Conservation (phyloP, 306 rosid genomes). For the Pyrus betulifolia region DNA sequence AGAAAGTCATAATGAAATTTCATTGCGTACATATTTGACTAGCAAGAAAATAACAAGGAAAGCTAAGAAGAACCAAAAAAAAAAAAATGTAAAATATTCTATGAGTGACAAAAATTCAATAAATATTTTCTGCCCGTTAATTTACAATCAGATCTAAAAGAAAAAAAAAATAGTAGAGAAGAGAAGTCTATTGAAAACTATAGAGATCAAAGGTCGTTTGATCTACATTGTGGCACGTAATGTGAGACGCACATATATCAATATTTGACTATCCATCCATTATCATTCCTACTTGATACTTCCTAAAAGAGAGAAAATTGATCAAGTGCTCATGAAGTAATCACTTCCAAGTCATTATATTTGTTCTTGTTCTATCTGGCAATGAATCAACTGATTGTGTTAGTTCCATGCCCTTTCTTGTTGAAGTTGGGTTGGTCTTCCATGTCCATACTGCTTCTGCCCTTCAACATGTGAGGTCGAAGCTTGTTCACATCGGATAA, state of each 20-base stretch:
- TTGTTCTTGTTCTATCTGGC: slow-evolving; percentile 35
- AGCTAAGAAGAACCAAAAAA: background rate
- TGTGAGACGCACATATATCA: background rate
- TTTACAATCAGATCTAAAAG: background rate
- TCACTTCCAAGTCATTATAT: slow-evolving; percentile 18
- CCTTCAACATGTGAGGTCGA: slow-evolving; percentile 60
- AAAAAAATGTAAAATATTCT: background rate
- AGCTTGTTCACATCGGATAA: slow-evolving; percentile 70
- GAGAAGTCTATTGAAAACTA: background rate
- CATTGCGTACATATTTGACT: background rate
- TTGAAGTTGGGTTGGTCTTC: slow-evolving; percentile 23
- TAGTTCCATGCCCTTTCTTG: slow-evolving; percentile 28
- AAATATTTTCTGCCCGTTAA: background rate
- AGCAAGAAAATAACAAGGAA: background rate
- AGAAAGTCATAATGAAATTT: background rate
- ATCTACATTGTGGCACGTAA: too few species aligned
- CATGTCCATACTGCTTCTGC: slow-evolving; percentile 17
- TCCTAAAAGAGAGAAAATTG: background rate
- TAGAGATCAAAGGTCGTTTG: background rate
- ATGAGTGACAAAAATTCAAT: background rate
- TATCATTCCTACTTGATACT: background rate
- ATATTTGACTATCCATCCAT: background rate
- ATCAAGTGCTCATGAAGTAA: background rate
- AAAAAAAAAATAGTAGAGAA: background rate
- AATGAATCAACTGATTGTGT: slow-evolving; percentile 1